Percentiles rank a stretch among this genome's conserved stretches.
phyloP scores from a whole-genome alignment of 257 asterid genomes.

The Linaria vulgaris region DNA sequence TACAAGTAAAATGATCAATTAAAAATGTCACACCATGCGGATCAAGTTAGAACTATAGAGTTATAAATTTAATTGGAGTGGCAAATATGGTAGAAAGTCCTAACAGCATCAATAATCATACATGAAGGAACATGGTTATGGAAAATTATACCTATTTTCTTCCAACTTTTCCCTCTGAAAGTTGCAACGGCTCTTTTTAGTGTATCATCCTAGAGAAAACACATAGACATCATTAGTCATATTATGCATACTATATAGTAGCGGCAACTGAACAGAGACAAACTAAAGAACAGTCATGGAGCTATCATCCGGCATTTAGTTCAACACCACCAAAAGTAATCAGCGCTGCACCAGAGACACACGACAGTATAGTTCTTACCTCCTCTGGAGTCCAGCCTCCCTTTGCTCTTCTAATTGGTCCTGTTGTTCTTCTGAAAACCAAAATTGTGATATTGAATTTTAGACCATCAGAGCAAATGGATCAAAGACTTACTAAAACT shows the following conservation, averaged over 20 bases:
- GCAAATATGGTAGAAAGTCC: not conserved
- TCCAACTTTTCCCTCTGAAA: slow-evolving; percentile 92
- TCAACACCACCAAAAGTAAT: slow-evolving; percentile 4
- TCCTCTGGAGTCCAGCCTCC: slow-evolving; percentile 99
- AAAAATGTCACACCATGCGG: not conserved
- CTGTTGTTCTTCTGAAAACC: slow-evolving; percentile 78
- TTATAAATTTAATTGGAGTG: slow-evolving; percentile 1
- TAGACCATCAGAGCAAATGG: slow-evolving; percentile 15
- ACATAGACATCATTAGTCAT: not conserved
- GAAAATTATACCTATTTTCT: slow-evolving; percentile 79
- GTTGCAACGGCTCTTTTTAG: slow-evolving; percentile 73
- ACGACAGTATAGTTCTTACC: slow-evolving; percentile 43
- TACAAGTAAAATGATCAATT: slow-evolving; percentile 12
- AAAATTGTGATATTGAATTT: slow-evolving; percentile 20
- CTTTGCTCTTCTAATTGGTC: slow-evolving; percentile 98
- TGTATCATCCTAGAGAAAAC: slow-evolving; percentile 71
- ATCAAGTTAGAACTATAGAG: slow-evolving; percentile 20
- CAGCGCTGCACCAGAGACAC: slow-evolving; percentile 20
- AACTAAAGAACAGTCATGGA: slow-evolving; percentile 12
- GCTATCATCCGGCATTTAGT: slow-evolving; percentile 14
- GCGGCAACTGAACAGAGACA: slow-evolving; percentile 11
- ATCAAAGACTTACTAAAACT: not conserved
- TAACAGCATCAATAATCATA: slow-evolving; percentile 19
- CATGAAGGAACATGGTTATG: slow-evolving; percentile 19
- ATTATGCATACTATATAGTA: slow-evolving; percentile 4